Evolutionary conservation across 352 stramenopile genomes (phyloP), one percentile per base, ranked within the genome.

Genomic region (Phytopythium chamaehyphon): DNA sequence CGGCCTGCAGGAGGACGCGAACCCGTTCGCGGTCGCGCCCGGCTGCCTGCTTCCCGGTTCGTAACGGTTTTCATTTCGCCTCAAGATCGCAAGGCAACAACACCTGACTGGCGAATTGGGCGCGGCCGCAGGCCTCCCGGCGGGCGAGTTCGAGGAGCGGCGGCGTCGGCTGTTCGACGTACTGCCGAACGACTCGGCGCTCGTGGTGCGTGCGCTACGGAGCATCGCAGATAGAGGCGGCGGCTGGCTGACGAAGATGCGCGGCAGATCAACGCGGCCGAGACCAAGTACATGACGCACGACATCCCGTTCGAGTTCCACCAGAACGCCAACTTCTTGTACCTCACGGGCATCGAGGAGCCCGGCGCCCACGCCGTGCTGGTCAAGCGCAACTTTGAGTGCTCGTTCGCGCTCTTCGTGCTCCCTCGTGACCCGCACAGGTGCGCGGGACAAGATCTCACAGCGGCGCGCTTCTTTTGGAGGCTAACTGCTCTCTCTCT

Each of bases 261-360:
- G 15, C 6, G n/a, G 22, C 6, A 83, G 73, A 36, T 86, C 7
- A 84, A 86, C 22, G 83, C 80, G 2, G 73, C 78, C 2, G 70
- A 82, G 45, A 83, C 79, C 54, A 88, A 91, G 68, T 93, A 76
- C 63, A 88, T 89, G 78, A 88, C 83, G n/a, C 73, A 93, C 66
- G 83, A 93, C 47, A 93, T 93, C 31, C 83, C 83, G 51, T 93
- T 83, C 64, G 83, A 93, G 37, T 93, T 93, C 51, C 80, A 86
- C 51, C 83, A 93, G 61, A 88, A 88, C 69, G 78, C 69, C 50
- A 88, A 91, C 65, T 93, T 93, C 48, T 68, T 90, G 54, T 93
- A 93, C 62, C 73, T 93, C 22, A 93, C 83, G 23, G 83, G 83
- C 19, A 56, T 90, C 2, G 83, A 93, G 46, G 80, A 93, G 55